These are phyloP conservation scores for Thraustochytrium sp. DNA, from an alignment of 352 stramenopile species.

Conservation along the genomic window DNA sequence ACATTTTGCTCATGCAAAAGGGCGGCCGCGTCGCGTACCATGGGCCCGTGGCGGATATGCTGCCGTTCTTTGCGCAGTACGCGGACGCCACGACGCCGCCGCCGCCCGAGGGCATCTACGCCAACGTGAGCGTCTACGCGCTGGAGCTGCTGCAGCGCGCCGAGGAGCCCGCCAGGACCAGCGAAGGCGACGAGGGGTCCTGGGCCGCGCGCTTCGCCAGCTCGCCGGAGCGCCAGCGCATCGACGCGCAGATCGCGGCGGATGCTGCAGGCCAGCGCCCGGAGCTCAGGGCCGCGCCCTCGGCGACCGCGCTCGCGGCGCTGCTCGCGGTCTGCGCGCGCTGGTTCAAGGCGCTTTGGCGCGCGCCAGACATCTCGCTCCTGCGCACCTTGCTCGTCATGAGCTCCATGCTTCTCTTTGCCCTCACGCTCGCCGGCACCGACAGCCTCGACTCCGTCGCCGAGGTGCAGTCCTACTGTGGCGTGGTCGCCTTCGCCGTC, in stretches of 20 bases:
- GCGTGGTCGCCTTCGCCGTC: not conserved
- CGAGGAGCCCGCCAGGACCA: no score
- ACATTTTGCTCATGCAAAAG: slow-evolving; percentile 59
- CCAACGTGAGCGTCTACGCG: not conserved
- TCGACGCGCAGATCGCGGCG: not conserved
- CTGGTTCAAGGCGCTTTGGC: not conserved
- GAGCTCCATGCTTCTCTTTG: not conserved
- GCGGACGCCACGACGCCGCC: not conserved
- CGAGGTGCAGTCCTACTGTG: not conserved
- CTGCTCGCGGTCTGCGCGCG: not conserved
- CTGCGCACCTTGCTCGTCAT: not conserved
- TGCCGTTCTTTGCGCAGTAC: not conserved
- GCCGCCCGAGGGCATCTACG: not conserved
- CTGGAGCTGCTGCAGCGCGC: not conserved
- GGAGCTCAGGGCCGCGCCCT: no score
- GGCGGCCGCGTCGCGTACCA: slow-evolving; percentile 61
- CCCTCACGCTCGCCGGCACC: not conserved
- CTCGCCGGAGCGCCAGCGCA: not conserved
- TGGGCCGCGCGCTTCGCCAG: not conserved
- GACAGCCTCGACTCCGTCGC: not conserved
- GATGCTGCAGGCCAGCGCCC: not conserved
- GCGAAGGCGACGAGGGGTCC: not conserved
- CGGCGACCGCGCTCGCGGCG: not conserved
- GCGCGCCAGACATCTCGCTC: not conserved
- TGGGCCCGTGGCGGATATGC: slow-evolving; percentile 56